A percentile compares a stretch with the other conserved stretches of the same genome.
phyloP scores from a whole-genome alignment of 768 basidiomycete genomes.

The Guyanaporus albipodus region DNA sequence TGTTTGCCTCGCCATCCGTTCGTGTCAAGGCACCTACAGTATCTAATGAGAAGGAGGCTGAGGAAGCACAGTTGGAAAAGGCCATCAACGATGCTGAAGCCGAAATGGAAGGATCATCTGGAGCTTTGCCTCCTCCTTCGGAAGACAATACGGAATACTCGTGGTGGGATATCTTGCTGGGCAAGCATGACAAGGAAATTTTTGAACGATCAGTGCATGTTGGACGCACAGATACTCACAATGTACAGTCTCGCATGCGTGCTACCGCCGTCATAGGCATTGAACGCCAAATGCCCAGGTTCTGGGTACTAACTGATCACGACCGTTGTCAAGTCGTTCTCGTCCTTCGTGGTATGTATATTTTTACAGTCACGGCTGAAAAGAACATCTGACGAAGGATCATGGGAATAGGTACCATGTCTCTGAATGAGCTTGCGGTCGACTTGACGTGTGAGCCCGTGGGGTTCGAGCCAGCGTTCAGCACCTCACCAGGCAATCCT shows the following conservation, averaged over 20 bases:
- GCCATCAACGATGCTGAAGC: conserved; percentile 71
- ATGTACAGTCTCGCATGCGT: conserved; percentile 39
- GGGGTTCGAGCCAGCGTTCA: conserved; percentile 54
- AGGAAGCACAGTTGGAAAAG: conserved; percentile 59
- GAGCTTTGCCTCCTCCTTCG: conserved; percentile 25
- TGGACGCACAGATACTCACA: conserved; percentile 13
- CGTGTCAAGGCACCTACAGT: conserved; percentile 25
- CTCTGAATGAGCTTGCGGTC: conserved; percentile 80
- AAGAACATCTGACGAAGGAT: conserved; percentile 1
- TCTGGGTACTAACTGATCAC: conserved; percentile 85
- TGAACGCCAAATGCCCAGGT: conserved; percentile 73
- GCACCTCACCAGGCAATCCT: conserved; percentile 24
- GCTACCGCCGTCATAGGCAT: conserved; percentile 61
- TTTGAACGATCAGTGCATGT: conserved; percentile 58
- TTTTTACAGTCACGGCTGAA: background rate
- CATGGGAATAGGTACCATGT: conserved; percentile 63
- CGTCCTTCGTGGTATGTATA: conserved; percentile 55
- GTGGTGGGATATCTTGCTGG: conserved; percentile 82
- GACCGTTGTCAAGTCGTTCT: conserved; percentile 69
- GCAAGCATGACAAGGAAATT: conserved; percentile 79
- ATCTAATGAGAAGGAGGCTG: conserved; percentile 43
- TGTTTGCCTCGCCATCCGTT: conserved; percentile 25
- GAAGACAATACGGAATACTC: conserved; percentile 45
- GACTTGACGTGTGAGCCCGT: conserved; percentile 80
- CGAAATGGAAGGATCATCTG: conserved; percentile 44